Conservation (phyloP, 441 rosid species). For the Adansonia rubrostipa region DNA sequence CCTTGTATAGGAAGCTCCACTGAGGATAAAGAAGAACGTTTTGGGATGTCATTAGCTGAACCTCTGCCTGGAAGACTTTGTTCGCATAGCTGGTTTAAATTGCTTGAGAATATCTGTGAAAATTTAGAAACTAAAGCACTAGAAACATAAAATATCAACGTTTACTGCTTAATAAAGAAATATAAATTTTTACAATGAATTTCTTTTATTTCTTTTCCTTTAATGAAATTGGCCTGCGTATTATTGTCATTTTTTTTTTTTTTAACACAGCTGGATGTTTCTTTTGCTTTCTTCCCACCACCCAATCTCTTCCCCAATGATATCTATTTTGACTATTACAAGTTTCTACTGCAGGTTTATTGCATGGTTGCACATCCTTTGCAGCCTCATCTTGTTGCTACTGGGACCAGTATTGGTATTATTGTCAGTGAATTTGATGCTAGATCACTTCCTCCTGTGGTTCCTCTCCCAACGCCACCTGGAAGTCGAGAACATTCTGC, state of each 20-base stretch:
- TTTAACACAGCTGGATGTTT: constrained; percentile 1
- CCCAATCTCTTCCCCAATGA: constrained; percentile 8
- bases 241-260: constrained; percentile 1
- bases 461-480: constrained; percentile 77
- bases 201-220: not conserved
- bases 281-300: constrained; percentile 1
- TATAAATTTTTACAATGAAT: constrained; percentile 9
- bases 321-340: constrained; percentile 33
- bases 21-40: constrained; percentile 5
- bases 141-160: constrained; percentile 7
- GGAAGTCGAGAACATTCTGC: constrained; percentile 97
- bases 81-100: not conserved
- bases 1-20: constrained; percentile 8
- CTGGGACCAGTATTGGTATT: constrained; percentile 95
- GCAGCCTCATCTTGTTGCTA: constrained; percentile 97
- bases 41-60: constrained; percentile 9
- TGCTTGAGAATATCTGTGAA: not conserved
- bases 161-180: not conserved
- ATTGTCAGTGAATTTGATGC: constrained; percentile 95
- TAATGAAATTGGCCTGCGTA: constrained; percentile 9
- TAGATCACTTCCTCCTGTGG: constrained; percentile 90
- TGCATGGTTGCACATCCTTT: constrained; percentile 98
- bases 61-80: constrained; percentile 17
- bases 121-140: constrained; percentile 12
- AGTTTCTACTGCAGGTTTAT: constrained; percentile 68